phyloP scores from a whole-genome alignment of 1,139 yeast genomes.

The Pichia norvegensis region DNA sequence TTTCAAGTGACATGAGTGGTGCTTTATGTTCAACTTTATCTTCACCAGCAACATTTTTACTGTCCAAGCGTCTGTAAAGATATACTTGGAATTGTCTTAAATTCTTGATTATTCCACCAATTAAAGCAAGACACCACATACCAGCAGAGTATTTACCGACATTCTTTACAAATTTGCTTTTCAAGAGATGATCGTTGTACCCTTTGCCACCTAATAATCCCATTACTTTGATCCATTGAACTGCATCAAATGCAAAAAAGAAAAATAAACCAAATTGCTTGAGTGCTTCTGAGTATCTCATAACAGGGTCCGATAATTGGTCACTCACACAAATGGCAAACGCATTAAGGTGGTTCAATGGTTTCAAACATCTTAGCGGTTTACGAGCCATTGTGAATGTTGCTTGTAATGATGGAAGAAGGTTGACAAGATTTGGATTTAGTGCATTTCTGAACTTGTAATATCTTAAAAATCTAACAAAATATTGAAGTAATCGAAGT shows the following conservation, averaged over 20 bases:
- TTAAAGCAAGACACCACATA: constrained; percentile 73
- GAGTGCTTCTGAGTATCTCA: constrained; percentile 50
- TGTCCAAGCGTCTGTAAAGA: constrained; percentile 5
- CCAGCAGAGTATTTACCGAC: constrained; percentile 41
- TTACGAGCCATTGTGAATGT: constrained; percentile 71
- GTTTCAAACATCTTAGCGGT: constrained; percentile 79
- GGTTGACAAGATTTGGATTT: background rate
- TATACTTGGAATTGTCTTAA: constrained; percentile 26
- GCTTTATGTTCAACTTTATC: constrained; percentile 24
- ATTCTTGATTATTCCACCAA: constrained; percentile 29
- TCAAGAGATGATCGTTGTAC: constrained; percentile 1
- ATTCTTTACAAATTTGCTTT: constrained; percentile 15
- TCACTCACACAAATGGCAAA: constrained; percentile 66
- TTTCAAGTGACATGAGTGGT: constrained; percentile 7
- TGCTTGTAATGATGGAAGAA: constrained; percentile 36
- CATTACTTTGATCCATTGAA: constrained; percentile 53
- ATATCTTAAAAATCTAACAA: constrained; percentile 52
- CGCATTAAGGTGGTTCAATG: constrained; percentile 62
- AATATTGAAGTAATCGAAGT: constrained; percentile 73
- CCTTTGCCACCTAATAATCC: constrained; percentile 29
- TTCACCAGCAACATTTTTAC: constrained; percentile 17
- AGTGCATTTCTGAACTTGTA: constrained; percentile 16
- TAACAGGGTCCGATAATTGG: constrained; percentile 55
- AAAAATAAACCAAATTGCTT: constrained; percentile 70
- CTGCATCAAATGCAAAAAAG: constrained; percentile 66